Evolutionary conservation across 495 filamentous ascomycete genomes (phyloP).

Genomic region (Darksidea phi): DNA sequence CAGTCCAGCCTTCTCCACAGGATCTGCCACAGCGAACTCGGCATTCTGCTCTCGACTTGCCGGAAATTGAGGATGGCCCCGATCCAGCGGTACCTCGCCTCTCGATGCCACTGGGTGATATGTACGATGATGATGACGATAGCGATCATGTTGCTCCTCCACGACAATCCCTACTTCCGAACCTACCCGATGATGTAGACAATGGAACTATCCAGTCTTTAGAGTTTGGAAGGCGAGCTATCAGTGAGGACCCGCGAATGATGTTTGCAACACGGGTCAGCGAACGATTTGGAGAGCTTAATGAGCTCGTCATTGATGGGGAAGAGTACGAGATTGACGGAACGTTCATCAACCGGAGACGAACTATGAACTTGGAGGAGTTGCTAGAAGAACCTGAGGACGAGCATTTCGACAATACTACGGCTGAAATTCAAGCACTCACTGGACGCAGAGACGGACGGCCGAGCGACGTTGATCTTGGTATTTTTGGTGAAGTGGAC

Average conservation of each 20-base stretch:
- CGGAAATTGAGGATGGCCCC: conserved; percentile 62
- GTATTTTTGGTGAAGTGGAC: conserved; percentile 23
- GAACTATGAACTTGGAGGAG: conserved; percentile 36
- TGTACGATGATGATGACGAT: conserved; percentile 55
- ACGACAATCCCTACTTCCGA: conserved; percentile 58
- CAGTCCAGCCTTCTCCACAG: conserved; percentile 60
- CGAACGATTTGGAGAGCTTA: conserved; percentile 58
- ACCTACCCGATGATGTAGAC: conserved; percentile 46
- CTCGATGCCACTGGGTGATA: conserved; percentile 67
- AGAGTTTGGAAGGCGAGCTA: conserved; percentile 64
- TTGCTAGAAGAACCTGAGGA: conserved; percentile 43
- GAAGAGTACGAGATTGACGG: conserved; percentile 46
- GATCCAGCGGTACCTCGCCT: conserved; percentile 63
- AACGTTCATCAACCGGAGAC: conserved; percentile 37
- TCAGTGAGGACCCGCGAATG: conserved; percentile 51
- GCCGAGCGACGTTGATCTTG: conserved; percentile 29
- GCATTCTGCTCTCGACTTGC: conserved; percentile 31
- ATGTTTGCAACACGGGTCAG: conserved; percentile 59
- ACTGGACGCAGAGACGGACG: conserved; percentile 30
- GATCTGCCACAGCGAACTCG: conserved; percentile 36
- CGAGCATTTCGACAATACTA: conserved; percentile 47
- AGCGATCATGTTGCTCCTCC: conserved; percentile 50
- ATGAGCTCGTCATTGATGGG: conserved; percentile 33
- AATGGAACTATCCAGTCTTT: conserved; percentile 63
- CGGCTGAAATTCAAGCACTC: conserved; percentile 36